Percentiles rank a stretch among this genome's conserved stretches.
Evolutionary conservation across 768 basidiomycete genomes (phyloP).

Genomic region (Tephrocybe sp.): DNA sequence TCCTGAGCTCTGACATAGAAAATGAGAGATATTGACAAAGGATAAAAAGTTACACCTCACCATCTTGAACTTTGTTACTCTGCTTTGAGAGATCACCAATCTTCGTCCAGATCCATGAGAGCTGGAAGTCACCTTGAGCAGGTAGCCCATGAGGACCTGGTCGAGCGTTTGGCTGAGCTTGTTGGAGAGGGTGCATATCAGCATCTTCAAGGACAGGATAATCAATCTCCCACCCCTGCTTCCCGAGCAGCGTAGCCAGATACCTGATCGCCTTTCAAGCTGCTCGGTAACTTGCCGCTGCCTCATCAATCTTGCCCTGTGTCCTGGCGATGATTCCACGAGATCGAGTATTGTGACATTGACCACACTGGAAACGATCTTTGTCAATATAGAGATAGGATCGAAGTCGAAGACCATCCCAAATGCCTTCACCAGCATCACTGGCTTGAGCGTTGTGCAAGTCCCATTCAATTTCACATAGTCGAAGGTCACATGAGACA

Average conservation of each 20-base stretch:
- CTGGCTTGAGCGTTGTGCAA: not conserved
- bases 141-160: not conserved
- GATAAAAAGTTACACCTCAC: conserved; percentile 3
- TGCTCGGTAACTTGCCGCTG: no score
- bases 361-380: conserved; percentile 12
- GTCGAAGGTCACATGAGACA: not conserved
- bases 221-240: no score
- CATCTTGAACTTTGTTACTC: conserved; percentile 13
- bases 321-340: conserved; percentile 5
- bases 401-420: conserved; percentile 11
- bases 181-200: conserved; percentile 12
- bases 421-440: conserved; percentile 10
- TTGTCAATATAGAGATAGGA: conserved; percentile 12
- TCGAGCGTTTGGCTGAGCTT: conserved; percentile 1
- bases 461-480: not conserved
- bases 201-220: conserved; percentile 6
- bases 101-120: conserved; percentile 20
- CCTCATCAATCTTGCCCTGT: conserved; percentile 5
- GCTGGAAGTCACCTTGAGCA: conserved; percentile 1
- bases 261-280: conserved; percentile 3
- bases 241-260: no score
- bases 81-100: conserved; percentile 6
- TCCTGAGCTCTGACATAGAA: conserved; percentile 8
- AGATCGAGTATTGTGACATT: conserved; percentile 12
- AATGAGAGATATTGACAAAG: no score